Conservation (phyloP, 257 asterid genomes). For the Nicotiana paniculata region DNA sequence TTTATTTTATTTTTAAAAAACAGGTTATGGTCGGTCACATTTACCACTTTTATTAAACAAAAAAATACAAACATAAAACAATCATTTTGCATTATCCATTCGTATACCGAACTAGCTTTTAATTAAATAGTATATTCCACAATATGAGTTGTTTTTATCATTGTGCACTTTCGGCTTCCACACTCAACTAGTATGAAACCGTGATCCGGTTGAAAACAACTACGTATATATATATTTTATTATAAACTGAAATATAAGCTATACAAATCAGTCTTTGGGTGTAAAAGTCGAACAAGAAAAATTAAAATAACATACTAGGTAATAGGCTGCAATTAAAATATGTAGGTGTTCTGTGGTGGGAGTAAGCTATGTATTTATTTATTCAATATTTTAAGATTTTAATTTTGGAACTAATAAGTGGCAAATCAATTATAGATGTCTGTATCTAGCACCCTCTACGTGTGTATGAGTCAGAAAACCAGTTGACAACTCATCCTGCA, state of each 20-base stretch:
- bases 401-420: background rate
- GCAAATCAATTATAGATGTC: background rate
- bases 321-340: background rate
- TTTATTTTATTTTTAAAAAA: too few species aligned
- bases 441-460: constrained; percentile 8
- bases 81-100: background rate
- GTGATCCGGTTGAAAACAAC: background rate
- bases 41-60: background rate
- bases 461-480: constrained; percentile 18
- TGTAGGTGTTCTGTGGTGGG: background rate
- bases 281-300: background rate
- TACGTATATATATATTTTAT: background rate
- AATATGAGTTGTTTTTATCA: background rate
- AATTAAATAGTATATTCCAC: background rate
- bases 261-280: background rate
- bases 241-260: background rate
- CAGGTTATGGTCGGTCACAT: background rate
- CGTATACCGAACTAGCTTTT: background rate
- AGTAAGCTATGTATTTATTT: background rate
- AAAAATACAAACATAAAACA: background rate
- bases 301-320: constrained; percentile 5
- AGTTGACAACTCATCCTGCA: background rate
- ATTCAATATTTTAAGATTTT: background rate
- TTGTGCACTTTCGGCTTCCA: background rate
- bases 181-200: background rate